These are phyloP conservation scores for Nannochloris sp. DNA, from an alignment of 139 green algal species.

Conservation along the genomic window DNA sequence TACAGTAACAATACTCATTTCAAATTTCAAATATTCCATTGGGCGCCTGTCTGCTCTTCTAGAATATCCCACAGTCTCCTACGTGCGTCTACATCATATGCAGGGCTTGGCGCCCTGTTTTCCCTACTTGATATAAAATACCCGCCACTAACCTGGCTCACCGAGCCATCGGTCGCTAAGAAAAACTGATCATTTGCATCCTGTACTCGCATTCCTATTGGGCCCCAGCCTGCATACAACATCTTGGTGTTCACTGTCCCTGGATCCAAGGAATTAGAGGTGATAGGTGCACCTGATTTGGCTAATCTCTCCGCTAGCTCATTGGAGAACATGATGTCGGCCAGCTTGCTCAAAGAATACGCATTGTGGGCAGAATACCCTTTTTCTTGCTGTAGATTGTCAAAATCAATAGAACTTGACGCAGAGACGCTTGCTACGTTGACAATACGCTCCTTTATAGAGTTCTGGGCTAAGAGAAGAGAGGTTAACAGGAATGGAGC, in stretches of 20 bases:
- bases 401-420: conserved; percentile 46
- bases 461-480: conserved; percentile 22
- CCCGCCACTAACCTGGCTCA: conserved; percentile 20
- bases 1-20: not conserved
- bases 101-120: not conserved
- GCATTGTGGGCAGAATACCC: conserved; percentile 30
- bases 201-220: conserved; percentile 46
- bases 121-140: conserved; percentile 41
- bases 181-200: conserved; percentile 46
- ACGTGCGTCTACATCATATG: not conserved
- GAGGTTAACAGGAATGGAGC: conserved; percentile 56
- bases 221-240: conserved; percentile 52
- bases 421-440: conserved; percentile 55
- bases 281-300: not conserved
- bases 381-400: conserved; percentile 54
- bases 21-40: too few species aligned
- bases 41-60: conserved; percentile 31
- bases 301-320: conserved; percentile 32
- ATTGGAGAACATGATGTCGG: conserved; percentile 41
- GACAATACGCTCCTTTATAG: conserved; percentile 41
- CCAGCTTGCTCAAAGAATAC: conserved; percentile 60
- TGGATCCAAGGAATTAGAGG: conserved; percentile 55
- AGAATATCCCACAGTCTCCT: conserved; percentile 25
- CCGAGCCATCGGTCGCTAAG: conserved; percentile 22
- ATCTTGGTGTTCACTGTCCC: conserved; percentile 73